These are phyloP conservation scores for Wickerhamomyces sp. DNA, from an alignment of 1,139 yeast species.

Conservation along the genomic window DNA sequence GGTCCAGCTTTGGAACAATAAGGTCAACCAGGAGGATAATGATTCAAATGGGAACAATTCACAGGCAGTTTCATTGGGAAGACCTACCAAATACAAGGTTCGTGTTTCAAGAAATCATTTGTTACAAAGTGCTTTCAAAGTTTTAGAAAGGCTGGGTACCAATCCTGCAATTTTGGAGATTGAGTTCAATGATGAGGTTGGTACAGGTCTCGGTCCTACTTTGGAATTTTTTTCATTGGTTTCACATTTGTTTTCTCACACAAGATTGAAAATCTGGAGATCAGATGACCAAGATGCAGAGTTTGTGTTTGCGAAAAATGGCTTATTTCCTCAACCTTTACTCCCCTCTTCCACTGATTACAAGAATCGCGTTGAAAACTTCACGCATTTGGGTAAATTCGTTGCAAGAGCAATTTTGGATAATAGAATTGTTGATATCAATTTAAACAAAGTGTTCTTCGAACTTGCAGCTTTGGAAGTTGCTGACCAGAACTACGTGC, in stretches of 20 bases:
- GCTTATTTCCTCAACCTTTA: slow-evolving; percentile 74
- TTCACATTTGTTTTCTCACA: slow-evolving; percentile 65
- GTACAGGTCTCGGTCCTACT: slow-evolving; percentile 95
- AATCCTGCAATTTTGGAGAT: slow-evolving; percentile 81
- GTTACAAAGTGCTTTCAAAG: slow-evolving; percentile 75
- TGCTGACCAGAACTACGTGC: slow-evolving; percentile 6
- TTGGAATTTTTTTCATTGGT: slow-evolving; percentile 84
- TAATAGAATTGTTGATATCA: slow-evolving; percentile 78
- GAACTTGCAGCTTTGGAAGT: slow-evolving; percentile 30
- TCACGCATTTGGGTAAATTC: slow-evolving; percentile 71
- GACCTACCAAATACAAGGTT: slow-evolving; percentile 77
- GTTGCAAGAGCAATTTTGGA: slow-evolving; percentile 85
- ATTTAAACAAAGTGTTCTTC: slow-evolving; percentile 70
- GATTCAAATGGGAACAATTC: slow-evolving; percentile 16
- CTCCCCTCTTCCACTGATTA: slow-evolving; percentile 29
- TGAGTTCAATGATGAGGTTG: slow-evolving; percentile 89
- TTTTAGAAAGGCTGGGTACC: slow-evolving; percentile 71
- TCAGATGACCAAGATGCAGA: slow-evolving; percentile 33
- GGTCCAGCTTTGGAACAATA: slow-evolving; percentile 70
- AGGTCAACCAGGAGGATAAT: slow-evolving; percentile 40
- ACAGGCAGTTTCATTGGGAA: slow-evolving; percentile 48
- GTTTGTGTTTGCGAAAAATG: slow-evolving; percentile 41
- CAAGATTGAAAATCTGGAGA: slow-evolving; percentile 68
- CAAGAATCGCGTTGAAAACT: slow-evolving; percentile 48
- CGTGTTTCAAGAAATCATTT: slow-evolving; percentile 68